Base-by-base conservation (phyloP, 805 yeast genomes). In the Scheffersomyces spartinae region DNA sequence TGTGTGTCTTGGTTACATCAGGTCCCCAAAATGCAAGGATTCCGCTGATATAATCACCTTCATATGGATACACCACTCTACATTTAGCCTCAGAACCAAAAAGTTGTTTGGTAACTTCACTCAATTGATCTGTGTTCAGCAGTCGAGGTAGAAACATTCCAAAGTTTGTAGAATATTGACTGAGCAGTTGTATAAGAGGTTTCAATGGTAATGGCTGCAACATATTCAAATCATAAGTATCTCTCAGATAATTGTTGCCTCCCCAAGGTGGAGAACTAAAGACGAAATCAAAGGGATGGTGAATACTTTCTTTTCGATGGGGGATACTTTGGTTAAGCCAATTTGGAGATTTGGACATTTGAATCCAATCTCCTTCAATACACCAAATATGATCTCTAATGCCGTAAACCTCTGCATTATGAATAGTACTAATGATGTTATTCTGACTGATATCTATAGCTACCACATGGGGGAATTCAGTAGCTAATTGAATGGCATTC, bases 251-350 rank as follows among this genome's bases (percentile, higher is more conserved):
- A 2, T 49, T 43, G 0, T 83, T 79, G 0, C 94, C 94, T 17
- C 91, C 93, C 94, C 93, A 82, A 1, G 93, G 93, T 1, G 93
- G 93, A 2, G 88, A 77, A n/a, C 72, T 64, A 50, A 78, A 81
- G 7, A 71, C 60, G 26, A 74, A 56, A 36, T 71, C 79, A 19
- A 68, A 25, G 7, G n/a, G 43, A 25, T 26, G 24, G 11, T 19
- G 36, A 20, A 15, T 24, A 31, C 31, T 38, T 23, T 28, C 42
- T 13, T 44, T 37, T 18, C 27, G 29, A 20, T 26, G 13, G 10
- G 24, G 20, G 20, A 26, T 17, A 9, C 29, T 20, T 21, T 0
- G 24, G 29, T 31, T 47, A 45, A 23, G 33, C 23, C 7, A 27
- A 23, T 2, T 21, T 26, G 10, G 41, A 29, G 9, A 36, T 36